Percentiles rank a stretch among this genome's conserved stretches.
Conservation (phyloP, 768 basidiomycete species). For the Amanita pallidorosea region DNA sequence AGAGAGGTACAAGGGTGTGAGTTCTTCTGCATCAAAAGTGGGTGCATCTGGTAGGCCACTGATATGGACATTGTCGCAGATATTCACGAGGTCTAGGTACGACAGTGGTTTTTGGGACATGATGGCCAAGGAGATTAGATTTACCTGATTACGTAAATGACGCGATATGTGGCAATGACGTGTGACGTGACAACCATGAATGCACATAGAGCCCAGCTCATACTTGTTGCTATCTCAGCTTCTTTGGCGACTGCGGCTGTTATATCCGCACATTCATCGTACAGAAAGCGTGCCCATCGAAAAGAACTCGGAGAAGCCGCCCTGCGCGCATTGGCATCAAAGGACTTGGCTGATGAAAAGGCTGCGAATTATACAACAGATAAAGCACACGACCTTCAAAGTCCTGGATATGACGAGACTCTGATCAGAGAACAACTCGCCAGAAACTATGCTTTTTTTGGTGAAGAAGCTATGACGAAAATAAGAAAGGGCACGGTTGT, state of each 20-base stretch:
- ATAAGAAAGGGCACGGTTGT: conserved; percentile 71
- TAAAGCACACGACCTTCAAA: neutral
- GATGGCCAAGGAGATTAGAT: neutral
- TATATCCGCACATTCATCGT: conserved; percentile 47
- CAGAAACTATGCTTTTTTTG: conserved; percentile 91
- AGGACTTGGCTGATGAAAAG: conserved; percentile 8
- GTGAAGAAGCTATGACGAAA: conserved; percentile 76
- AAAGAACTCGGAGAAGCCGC: conserved; percentile 48
- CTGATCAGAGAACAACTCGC: conserved; percentile 86
- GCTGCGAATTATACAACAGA: conserved; percentile 15
- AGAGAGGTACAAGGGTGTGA: conserved; percentile 48
- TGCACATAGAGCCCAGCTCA: conserved; percentile 50
- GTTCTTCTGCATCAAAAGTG: conserved; percentile 25
- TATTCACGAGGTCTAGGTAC: conserved; percentile 54
- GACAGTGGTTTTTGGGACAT: conserved; percentile 15
- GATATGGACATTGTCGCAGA: conserved; percentile 61
- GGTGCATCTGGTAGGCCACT: conserved; percentile 17
- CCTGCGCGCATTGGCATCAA: conserved; percentile 34
- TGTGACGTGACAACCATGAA: conserved; percentile 13
- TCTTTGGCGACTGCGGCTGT: conserved; percentile 50
- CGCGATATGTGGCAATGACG: too few species aligned
- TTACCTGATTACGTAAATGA: neutral
- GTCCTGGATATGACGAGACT: conserved; percentile 53
- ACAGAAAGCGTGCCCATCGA: conserved; percentile 36
- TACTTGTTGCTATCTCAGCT: conserved; percentile 53